Percentiles rank a stretch among this genome's conserved stretches.
These are phyloP conservation scores for Capsella bursapastoris DNA, from an alignment of 345 rosid genomes.

Conservation along the genomic window DNA sequence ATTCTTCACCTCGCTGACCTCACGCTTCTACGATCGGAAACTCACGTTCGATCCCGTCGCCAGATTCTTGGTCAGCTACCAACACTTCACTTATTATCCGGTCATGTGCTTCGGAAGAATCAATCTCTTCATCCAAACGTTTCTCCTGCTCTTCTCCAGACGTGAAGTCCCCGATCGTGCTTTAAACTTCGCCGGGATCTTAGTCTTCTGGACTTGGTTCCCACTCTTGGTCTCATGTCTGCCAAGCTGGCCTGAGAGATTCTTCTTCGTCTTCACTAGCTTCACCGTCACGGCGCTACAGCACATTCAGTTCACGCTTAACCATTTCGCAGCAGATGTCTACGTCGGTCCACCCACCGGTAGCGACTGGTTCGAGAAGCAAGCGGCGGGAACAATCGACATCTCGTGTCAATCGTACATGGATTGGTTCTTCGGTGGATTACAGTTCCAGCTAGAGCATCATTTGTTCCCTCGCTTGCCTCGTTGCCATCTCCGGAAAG, in stretches of 20 bases:
- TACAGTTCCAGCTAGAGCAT: slow-evolving; percentile 97
- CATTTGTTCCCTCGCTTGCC: slow-evolving; percentile 97
- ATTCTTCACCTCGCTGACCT: slow-evolving; percentile 64
- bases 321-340: slow-evolving; percentile 84
- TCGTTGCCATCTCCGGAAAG: slow-evolving; percentile 69
- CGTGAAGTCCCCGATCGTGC: slow-evolving; percentile 70
- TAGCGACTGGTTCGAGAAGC: slow-evolving; percentile 94
- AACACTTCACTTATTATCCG: slow-evolving; percentile 89
- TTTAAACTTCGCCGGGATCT: slow-evolving; percentile 65
- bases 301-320: slow-evolving; percentile 83
- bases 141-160: slow-evolving; percentile 65
- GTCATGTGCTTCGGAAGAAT: slow-evolving; percentile 83
- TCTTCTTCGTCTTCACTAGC: slow-evolving; percentile 71
- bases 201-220: slow-evolving; percentile 93
- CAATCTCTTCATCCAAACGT: slow-evolving; percentile 77
- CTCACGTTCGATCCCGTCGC: slow-evolving; percentile 72
- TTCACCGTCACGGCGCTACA: slow-evolving; percentile 76
- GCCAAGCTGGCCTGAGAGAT: slow-evolving; percentile 79
- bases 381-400: slow-evolving; percentile 81
- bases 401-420: slow-evolving; percentile 75
- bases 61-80: slow-evolving; percentile 71
- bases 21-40: slow-evolving; percentile 69
- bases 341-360: slow-evolving; percentile 79
- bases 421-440: slow-evolving; percentile 97
- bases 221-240: slow-evolving; percentile 80